A percentile compares a stretch with the other conserved stretches of the same genome.
Evolutionary conservation across 306 rosid species (phyloP).

Genomic region (Malus sylvestris): DNA sequence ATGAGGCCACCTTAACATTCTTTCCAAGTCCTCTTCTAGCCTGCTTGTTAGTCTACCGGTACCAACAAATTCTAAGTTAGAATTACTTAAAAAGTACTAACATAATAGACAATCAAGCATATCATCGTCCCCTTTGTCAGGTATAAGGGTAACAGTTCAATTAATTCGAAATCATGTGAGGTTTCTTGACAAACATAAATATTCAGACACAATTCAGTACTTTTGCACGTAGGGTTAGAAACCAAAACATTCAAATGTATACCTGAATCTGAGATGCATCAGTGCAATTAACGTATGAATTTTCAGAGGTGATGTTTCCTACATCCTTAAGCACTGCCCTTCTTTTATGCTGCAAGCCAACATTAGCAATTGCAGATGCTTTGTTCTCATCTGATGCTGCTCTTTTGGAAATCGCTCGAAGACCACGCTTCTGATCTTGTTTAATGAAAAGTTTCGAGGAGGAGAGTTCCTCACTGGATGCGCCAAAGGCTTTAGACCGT

Average conservation of each 20-base stretch:
- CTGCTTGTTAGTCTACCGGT: slow-evolving; percentile 27
- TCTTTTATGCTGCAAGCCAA: slow-evolving; percentile 49
- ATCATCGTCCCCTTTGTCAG: background rate
- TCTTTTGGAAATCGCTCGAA: slow-evolving; percentile 37
- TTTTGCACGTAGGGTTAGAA: background rate
- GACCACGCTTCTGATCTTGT: slow-evolving; percentile 34
- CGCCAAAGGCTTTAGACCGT: slow-evolving; percentile 50
- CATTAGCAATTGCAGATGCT: slow-evolving; percentile 20
- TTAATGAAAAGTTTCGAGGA: slow-evolving; percentile 35
- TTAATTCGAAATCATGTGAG: background rate
- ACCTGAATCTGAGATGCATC: slow-evolving; percentile 47
- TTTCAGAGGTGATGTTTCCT: slow-evolving; percentile 31
- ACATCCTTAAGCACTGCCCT: slow-evolving; percentile 68
- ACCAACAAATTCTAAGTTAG: slow-evolving; percentile 16
- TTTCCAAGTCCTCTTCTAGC: slow-evolving; percentile 32
- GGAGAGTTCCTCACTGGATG: slow-evolving; percentile 28
- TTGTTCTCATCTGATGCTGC: slow-evolving; percentile 46
- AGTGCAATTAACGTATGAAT: slow-evolving; percentile 7
- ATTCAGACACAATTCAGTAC: background rate
- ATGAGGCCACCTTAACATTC: slow-evolving; percentile 24
- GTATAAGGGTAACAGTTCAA: background rate
- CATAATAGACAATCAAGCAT: background rate
- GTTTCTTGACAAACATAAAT: background rate
- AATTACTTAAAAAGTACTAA: background rate
- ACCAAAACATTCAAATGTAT: background rate